Base-by-base conservation (phyloP, 108 stramenopile species). In the Fragilaria crotonensis region DNA sequence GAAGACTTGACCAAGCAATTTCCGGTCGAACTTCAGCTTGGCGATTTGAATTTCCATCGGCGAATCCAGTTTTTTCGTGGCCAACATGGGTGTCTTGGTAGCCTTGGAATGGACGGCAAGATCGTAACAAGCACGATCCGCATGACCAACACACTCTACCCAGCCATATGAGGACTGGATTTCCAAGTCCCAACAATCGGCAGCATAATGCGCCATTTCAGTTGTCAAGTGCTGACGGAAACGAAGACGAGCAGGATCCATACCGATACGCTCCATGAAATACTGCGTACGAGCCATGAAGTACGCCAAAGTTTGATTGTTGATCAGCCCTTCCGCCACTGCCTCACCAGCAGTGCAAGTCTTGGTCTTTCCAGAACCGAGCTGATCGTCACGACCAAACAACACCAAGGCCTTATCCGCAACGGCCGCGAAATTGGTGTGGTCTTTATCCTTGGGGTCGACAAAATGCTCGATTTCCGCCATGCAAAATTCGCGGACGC, bases 111-210 rank as follows among this genome's bases (percentile, higher is more conserved):
- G 99, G 32, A 95, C 93, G 63, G 85, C 83, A 54, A 99, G 79
- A 74, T 99, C 99, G 68, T 98, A 99, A 64, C 97, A 97, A 11
- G 97, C 91, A 63, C 99, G 90, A 77, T 99, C 99, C 4, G 99
- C 99, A 74, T 99, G 99, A 25, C 99, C 99, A 21, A 98, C 99
- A 66, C 99, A 99, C 66, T 99, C 99, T 17, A 96, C 89, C 99
- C 99, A 99, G 45, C 99, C 99, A 71, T 96, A 96, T 27, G 87
- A 83, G 20, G 87, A 85, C 70, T 97, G 64, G 58, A 99, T 97
- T 82, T 99, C 99, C 63, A 98, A 78, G 78, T 99, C 99, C 99
- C 99, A 99, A 81, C 99, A 99, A 79, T 99, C 99, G 33, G 89
- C 88, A 7, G 97, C 99, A 64, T 99, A 99, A 76, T 99, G 99